Evolutionary conservation across 768 basidiomycete genomes (phyloP), one percentile per base, ranked within the genome.

Genomic region (Rossbeevera mucosa): DNA sequence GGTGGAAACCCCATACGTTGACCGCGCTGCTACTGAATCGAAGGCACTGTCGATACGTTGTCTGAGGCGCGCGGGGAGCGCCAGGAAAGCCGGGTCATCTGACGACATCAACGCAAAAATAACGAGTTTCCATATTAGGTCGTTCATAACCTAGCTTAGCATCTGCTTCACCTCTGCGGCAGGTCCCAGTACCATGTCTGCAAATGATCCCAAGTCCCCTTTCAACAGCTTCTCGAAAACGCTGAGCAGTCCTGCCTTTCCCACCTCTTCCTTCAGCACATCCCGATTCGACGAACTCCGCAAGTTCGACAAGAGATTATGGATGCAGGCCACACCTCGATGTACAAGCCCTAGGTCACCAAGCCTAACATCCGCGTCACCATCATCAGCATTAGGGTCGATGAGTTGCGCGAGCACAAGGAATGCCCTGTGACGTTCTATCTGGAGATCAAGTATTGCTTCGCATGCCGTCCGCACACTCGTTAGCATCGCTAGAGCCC

Each of bases 401-500:
- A 90, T 77, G 51, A 90, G 76, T 52, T 79, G 81, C 0, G 80
- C 79, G 40, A 95, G 71, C 47, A 91, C 79, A 2, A 76, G 67
- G n/a, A 91, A 70, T 7, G 85, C 78, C 38, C 82, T 78, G 53
- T 79, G 80, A 28, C 78, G 78, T 52, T 89, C 85, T 41, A 69
- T 70, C 63, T 91, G 83, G 24, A 93, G 77, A 29, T 75, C 72
- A 14, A 84, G 64, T n/a, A 95, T 70, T 2, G 76, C 72, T 6
- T 68, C 64, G 62, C 91, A 93, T 11, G 82, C 83, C 26, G 71
- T 71, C 1, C 77, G 74, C 0, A 83, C 79, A 22, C 77, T 74
- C 1, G 87, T 86, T 50, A 99, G 69, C 25, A 84, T 86, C 5
- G 95, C 93, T 36, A 97, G 73, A 3, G 93, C 89, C 16, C 94